Base-by-base conservation (phyloP, 495 filamentous ascomycete species). In the Achaetomiella virescens region DNA sequence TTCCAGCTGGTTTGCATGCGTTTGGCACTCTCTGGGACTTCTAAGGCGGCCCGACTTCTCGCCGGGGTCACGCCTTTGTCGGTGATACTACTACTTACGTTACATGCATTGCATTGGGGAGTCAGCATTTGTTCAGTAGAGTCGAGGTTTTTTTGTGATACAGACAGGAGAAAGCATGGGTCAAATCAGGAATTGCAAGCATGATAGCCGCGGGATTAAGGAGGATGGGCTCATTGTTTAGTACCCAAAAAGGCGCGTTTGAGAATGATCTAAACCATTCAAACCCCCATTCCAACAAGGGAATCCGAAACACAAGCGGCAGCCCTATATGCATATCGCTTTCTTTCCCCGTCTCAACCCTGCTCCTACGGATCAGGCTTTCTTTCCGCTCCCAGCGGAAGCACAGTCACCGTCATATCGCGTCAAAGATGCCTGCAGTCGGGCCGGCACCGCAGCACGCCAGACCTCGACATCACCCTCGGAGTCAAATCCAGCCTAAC, bases 1-100 rank as follows among this genome's bases (percentile, higher is more conserved):
- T 46, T 35, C 42, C 27, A 67, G 70, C 63, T 47, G 71, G 71
- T 45, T 24, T 75, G 59, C 69, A 73, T 45, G 72, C 70, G 27
- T 75, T 75, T 54, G 72, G 72, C 41, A 75, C 72, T 33, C 62
- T 75, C 36, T 75, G 72, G 72, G 72, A 75, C 59, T 75, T 75
- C 50, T 75, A 51, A 70, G n/a, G 9, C 31, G 29, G 27, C 20
- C 49, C 42, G 55, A 46, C 42, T 44, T 57, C 47, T 60, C 52
- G 57, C 55, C 63, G 47, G 55, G 52, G 49, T 47, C 57, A 58
- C 59, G 36, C 54, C 48, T 33, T 59, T 56, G 1, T 10, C 3
- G 1, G 43, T 9, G 17, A n/a, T 17, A 11, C 12, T 20, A 36
- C 14, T 11, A 8, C 7, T 29, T 1, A 18, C n/a, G 18, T 47